phyloP scores from a whole-genome alignment of 2,329 filamentous ascomycete genomes.

The Elsinoe australis region DNA sequence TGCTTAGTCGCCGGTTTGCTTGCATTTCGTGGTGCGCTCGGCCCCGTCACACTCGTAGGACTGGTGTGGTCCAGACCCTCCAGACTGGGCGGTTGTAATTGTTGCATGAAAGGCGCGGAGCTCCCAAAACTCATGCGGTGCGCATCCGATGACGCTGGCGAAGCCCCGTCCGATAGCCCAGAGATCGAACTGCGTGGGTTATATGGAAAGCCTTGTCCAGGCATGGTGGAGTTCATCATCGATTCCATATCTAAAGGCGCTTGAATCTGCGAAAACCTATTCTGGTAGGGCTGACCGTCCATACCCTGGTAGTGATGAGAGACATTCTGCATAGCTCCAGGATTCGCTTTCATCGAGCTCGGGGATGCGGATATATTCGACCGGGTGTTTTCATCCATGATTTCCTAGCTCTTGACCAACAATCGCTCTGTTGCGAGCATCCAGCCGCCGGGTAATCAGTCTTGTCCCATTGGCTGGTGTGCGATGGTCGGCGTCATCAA shows the following conservation, averaged over 20 bases:
- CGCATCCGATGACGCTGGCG: slow-evolving; percentile 29
- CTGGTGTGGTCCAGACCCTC: slow-evolving; percentile 28
- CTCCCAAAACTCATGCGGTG: slow-evolving; percentile 29
- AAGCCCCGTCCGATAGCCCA: slow-evolving; percentile 23
- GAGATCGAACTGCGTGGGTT: slow-evolving; percentile 18
- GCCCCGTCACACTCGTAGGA: slow-evolving; percentile 21
- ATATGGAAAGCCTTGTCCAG: neutral
- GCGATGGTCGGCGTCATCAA: neutral
- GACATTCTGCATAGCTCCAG: slow-evolving; percentile 9
- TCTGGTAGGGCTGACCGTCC: neutral
- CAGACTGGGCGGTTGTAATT: slow-evolving; percentile 25
- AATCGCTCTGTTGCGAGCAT: neutral
- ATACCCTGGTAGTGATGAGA: slow-evolving; percentile 3
- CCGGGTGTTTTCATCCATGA: neutral
- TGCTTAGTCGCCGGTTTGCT: slow-evolving; percentile 9
- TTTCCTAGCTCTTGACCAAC: slow-evolving; percentile 1
- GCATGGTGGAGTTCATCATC: slow-evolving; percentile 8
- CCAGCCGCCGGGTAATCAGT: slow-evolving; percentile 10
- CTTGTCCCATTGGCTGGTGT: slow-evolving; percentile 9
- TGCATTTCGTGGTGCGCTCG: neutral
- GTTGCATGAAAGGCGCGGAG: slow-evolving; percentile 22
- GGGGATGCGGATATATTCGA: slow-evolving; percentile 1
- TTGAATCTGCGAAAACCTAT: slow-evolving; percentile 3
- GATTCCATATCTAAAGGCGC: neutral
- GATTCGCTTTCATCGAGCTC: neutral